phyloP scores from a whole-genome alignment of 768 basidiomycete genomes.

The Xerocomellus intermedius region DNA sequence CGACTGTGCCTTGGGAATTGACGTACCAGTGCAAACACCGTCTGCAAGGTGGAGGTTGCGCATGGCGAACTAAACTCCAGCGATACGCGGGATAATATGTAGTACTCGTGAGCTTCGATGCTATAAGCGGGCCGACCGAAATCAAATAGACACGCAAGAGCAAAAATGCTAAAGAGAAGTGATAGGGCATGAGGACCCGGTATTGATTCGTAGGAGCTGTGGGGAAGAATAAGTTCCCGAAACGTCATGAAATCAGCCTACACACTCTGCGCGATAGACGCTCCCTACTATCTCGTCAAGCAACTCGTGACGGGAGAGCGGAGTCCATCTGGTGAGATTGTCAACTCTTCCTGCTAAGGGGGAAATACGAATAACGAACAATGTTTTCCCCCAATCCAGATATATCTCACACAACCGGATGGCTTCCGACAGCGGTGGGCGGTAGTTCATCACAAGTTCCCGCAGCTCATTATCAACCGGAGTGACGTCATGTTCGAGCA shows the following conservation, averaged over 20 bases:
- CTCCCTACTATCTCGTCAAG: conserved; percentile 52
- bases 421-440: conserved; percentile 62
- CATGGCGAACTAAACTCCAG: conserved; percentile 47
- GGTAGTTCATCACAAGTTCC: conserved; percentile 42
- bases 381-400: conserved; percentile 56
- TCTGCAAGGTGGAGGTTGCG: conserved; percentile 49
- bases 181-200: conserved; percentile 54
- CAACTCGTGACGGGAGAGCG: conserved; percentile 53
- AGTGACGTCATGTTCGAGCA: conserved; percentile 32
- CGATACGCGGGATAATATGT: conserved; percentile 54
- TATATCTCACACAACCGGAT: conserved; percentile 62
- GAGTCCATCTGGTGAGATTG: conserved; percentile 43
- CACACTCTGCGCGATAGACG: conserved; percentile 56
- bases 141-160: conserved; percentile 65
- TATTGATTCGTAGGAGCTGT: conserved; percentile 39
- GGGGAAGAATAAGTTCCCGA: conserved; percentile 3
- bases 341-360: not conserved
- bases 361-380: conserved; percentile 40
- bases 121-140: conserved; percentile 45
- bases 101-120: conserved; percentile 59
- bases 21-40: conserved; percentile 57
- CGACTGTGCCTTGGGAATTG: not conserved
- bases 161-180: conserved; percentile 64
- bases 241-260: not conserved
- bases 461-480: conserved; percentile 37